phyloP scores from a whole-genome alignment of 768 basidiomycete genomes.

The Amanita inopinata region DNA sequence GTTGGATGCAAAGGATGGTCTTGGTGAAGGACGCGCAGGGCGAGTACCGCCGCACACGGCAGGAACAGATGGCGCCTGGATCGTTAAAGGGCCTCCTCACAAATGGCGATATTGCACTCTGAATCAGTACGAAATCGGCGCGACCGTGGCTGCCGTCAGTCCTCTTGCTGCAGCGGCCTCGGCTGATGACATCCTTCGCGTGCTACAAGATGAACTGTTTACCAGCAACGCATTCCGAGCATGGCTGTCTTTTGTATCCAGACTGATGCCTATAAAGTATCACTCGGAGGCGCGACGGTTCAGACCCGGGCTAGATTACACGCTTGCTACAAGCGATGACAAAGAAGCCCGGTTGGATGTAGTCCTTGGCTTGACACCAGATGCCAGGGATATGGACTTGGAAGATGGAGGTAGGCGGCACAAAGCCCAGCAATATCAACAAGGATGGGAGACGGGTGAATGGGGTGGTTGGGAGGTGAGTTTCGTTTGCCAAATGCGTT shows the following conservation, averaged over 20 bases:
- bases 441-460: conserved; percentile 61
- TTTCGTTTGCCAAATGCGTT: conserved; percentile 9
- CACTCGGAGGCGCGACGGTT: conserved; percentile 79
- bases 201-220: conserved; percentile 71
- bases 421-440: conserved; percentile 12
- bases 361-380: conserved; percentile 78
- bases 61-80: conserved; percentile 59
- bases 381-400: conserved; percentile 25
- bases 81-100: conserved; percentile 79
- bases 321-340: conserved; percentile 81
- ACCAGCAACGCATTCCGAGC: conserved; percentile 76
- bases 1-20: conserved; percentile 54
- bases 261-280: conserved; percentile 62
- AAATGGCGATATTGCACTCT: conserved; percentile 89
- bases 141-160: conserved; percentile 34
- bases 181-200: conserved; percentile 51
- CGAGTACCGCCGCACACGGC: conserved; percentile 59
- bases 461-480: conserved; percentile 94
- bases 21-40: conserved; percentile 40
- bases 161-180: conserved; percentile 43
- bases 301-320: conserved; percentile 90
- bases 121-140: conserved; percentile 24
- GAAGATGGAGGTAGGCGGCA: conserved; percentile 15
- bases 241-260: conserved; percentile 74
- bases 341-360: conserved; percentile 78